Evolutionary conservation across 345 rosid species (phyloP).

Genomic region (Eucalyptus cloeziana): DNA sequence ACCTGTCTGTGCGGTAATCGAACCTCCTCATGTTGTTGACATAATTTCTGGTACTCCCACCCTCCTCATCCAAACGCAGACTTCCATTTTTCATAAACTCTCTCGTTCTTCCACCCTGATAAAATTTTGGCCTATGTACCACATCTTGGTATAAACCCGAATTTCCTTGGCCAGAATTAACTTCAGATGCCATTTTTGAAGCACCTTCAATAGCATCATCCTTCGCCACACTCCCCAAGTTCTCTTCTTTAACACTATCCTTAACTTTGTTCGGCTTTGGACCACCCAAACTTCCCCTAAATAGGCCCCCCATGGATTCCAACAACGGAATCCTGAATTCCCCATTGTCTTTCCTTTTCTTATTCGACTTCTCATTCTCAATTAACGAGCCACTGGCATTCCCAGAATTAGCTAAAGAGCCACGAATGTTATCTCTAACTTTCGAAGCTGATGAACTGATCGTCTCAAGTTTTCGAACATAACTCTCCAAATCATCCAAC

Average conservation of each 20-base stretch:
- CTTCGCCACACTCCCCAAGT: background rate
- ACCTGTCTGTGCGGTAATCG: slow-evolving; percentile 6
- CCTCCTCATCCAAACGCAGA: background rate
- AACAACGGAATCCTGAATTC: slow-evolving; percentile 12
- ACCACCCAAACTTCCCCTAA: slow-evolving; percentile 15
- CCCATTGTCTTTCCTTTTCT: slow-evolving; percentile 22
- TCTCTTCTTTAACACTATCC: slow-evolving; percentile 21
- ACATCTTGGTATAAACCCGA: slow-evolving; percentile 5
- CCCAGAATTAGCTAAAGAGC: slow-evolving; percentile 6
- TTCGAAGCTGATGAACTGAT: slow-evolving; percentile 19
- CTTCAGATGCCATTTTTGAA: background rate
- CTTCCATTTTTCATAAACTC: slow-evolving; percentile 1
- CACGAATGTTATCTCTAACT: slow-evolving; percentile 20
- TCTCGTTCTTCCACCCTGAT: slow-evolving; percentile 5
- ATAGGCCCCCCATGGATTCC: slow-evolving; percentile 15
- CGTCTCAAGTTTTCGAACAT: slow-evolving; percentile 23
- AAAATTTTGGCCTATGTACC: background rate
- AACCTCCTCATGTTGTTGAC: slow-evolving; percentile 4
- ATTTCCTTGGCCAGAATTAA: background rate
- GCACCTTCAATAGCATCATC: slow-evolving; percentile 13
- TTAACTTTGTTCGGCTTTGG: slow-evolving; percentile 20
- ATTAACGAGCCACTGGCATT: background rate
- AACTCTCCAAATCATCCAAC: slow-evolving; percentile 26
- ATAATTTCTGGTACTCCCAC: slow-evolving; percentile 8
- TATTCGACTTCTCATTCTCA: slow-evolving; percentile 21